These are phyloP conservation scores for Halophytophthora polymorphica DNA, from an alignment of 352 stramenopile genomes.

Conservation along the genomic window DNA sequence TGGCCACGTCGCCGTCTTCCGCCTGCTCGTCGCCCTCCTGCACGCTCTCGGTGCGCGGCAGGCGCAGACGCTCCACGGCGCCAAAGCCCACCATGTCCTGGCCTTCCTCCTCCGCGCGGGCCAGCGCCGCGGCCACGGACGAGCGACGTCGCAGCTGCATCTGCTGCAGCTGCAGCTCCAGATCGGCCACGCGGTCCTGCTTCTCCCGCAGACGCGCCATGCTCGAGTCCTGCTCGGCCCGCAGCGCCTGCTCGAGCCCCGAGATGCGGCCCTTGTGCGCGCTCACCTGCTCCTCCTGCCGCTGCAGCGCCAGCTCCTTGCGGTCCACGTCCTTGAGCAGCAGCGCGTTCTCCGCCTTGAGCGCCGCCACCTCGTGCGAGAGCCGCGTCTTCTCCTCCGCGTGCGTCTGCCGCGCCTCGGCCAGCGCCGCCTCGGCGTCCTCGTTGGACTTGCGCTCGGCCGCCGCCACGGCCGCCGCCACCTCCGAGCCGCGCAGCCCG, in stretches of 20 bases:
- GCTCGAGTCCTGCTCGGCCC: conserved; percentile 64
- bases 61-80: conserved; percentile 24
- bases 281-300: conserved; percentile 62
- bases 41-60: conserved; percentile 28
- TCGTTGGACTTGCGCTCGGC: conserved; percentile 34
- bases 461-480: conserved; percentile 20
- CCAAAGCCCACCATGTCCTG: conserved; percentile 45
- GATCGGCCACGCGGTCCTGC: conserved; percentile 59
- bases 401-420: conserved; percentile 19
- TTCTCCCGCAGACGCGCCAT: conserved; percentile 67
- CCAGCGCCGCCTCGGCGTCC: conserved; percentile 39
- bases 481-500: conserved; percentile 18
- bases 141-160: conserved; percentile 54
- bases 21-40: conserved; percentile 25
- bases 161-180: conserved; percentile 62
- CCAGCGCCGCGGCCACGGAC: conserved; percentile 40
- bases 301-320: conserved; percentile 58
- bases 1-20: conserved; percentile 17
- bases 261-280: conserved; percentile 63
- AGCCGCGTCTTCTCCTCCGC: conserved; percentile 49
- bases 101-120: conserved; percentile 34
- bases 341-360: conserved; percentile 71
- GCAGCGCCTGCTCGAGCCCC: conserved; percentile 49
- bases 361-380: conserved; percentile 42
- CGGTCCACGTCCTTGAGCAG: conserved; percentile 74